Base-by-base conservation (phyloP, 2,329 filamentous ascomycete genomes). In the Apiospora aurea region DNA sequence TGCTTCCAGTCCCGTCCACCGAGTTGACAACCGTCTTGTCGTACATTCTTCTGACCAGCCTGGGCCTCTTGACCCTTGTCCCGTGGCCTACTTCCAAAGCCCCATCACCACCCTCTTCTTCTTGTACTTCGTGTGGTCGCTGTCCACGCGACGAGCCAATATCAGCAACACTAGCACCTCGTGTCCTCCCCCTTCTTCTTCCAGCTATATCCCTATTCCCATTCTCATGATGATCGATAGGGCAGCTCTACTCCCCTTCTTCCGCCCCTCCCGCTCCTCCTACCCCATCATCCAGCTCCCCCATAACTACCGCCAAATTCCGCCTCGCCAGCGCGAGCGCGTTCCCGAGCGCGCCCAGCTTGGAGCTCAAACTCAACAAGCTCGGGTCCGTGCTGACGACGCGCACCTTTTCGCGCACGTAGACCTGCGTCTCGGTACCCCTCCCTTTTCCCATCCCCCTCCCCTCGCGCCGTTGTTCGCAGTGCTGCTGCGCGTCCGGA, bases 341-440 rank as follows among this genome's bases (percentile, higher is more conserved):
- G 77, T 95, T 90, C 74, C 93, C 91, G 72, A 98, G 83, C 5
- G 93, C 94, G 43, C 88, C 90, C 76, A 98, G 85, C 83, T 98
- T 98, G 6, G 94, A 92, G 80, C 94, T 92, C 46, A 96, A 86
- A 47, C 93, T 92, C 80, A 98, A 91, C 75, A 98, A 80, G 76
- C 91, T 95, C 0, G 96, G 96, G 81, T 98, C 95, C 71, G 95
- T 94, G 77, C 91, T 96, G 81, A 97, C 95, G 1, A 98, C 92
- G 53, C 93, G 88, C 5, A 97, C 89, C 84, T 98, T 98, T 81
- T 98, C 96, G 76, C 92, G 91, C 66, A 98, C 96, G 75, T 90
- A 92, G 2, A 98, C 95, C 73, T 96, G 91, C 2, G 82, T 80
- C 44, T 81, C 73, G n/a, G 49, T 71, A 34, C 69, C 70, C 1